phyloP scores from a whole-genome alignment of 352 stramenopile species.

The Aphanomyces invadans region DNA sequence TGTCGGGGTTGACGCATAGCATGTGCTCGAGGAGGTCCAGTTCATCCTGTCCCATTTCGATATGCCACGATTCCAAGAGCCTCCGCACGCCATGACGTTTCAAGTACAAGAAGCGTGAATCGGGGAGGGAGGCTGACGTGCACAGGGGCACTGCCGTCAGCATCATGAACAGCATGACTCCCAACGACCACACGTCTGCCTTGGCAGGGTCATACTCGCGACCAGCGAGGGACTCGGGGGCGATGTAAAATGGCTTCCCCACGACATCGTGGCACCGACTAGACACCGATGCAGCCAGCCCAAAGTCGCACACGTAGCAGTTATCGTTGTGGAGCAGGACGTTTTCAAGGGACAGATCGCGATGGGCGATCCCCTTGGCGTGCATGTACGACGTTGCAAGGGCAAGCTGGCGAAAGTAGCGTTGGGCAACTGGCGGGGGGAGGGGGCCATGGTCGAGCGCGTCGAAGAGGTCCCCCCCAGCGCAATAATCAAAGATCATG shows the following conservation, averaged over 20 bases:
- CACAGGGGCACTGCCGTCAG: slow-evolving; percentile 26
- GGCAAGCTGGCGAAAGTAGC: slow-evolving; percentile 64
- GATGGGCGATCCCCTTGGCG: slow-evolving; percentile 74
- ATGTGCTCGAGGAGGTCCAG: slow-evolving; percentile 18
- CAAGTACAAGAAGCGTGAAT: neutral
- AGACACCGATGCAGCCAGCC: slow-evolving; percentile 32
- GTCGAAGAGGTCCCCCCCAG: slow-evolving; percentile 41
- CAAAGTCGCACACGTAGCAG: slow-evolving; percentile 26
- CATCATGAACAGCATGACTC: slow-evolving; percentile 30
- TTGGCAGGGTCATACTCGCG: slow-evolving; percentile 24
- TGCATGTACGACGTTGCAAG: slow-evolving; percentile 83
- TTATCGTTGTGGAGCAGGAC: slow-evolving; percentile 77
- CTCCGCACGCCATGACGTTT: neutral
- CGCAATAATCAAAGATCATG: slow-evolving; percentile 53
- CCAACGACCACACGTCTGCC: slow-evolving; percentile 31
- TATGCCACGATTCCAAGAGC: slow-evolving; percentile 16
- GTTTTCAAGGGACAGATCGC: slow-evolving; percentile 93
- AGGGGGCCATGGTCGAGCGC: slow-evolving; percentile 1
- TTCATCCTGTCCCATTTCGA: neutral
- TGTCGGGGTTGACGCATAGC: neutral
- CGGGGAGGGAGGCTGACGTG: neutral
- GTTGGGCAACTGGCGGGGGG: neutral
- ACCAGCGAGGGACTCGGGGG: slow-evolving; percentile 23
- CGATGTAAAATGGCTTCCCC: slow-evolving; percentile 31
- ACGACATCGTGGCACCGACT: slow-evolving; percentile 30